phyloP scores from a whole-genome alignment of 2,329 filamentous ascomycete genomes.

The Xylaria sp. region DNA sequence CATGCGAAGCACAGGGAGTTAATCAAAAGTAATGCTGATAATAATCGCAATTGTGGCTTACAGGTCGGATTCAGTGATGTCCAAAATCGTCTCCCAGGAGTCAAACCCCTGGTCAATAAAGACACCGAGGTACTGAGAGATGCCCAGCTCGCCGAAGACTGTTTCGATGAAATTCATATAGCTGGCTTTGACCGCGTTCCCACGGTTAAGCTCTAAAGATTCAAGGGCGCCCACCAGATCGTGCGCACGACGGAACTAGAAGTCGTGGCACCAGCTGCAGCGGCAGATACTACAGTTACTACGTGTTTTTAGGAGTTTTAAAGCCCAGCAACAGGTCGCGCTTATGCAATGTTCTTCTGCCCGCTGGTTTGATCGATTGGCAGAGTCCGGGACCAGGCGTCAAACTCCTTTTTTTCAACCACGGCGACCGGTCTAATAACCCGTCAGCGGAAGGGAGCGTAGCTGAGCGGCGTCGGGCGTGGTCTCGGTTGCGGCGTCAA shows the following conservation, averaged over 20 bases:
- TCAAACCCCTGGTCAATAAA: constrained; percentile 86
- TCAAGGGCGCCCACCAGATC: constrained; percentile 15
- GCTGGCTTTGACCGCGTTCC: constrained; percentile 38
- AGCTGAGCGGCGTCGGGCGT: constrained; percentile 28
- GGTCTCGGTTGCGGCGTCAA: constrained; percentile 17
- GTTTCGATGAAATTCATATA: constrained; percentile 72
- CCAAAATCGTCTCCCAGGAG: constrained; percentile 83
- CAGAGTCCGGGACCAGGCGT: neutral
- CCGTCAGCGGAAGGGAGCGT: constrained; percentile 37
- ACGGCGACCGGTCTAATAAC: constrained; percentile 50
- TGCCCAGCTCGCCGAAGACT: constrained; percentile 78
- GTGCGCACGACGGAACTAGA: constrained; percentile 8
- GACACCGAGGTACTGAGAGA: constrained; percentile 78
- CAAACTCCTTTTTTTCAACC: constrained; percentile 31
- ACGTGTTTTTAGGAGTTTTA: neutral
- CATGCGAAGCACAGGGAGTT: constrained; percentile 14
- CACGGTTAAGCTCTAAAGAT: constrained; percentile 38
- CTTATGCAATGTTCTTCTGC: constrained; percentile 10
- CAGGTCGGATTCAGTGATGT: constrained; percentile 88
- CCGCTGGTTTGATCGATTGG: neutral
- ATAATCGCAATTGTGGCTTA: constrained; percentile 55
- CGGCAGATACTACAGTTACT: neutral
- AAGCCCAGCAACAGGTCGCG: neutral
- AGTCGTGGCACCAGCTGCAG: constrained; percentile 2
- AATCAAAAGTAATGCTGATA: no score